phyloP scores from a whole-genome alignment of 345 rosid species.

The Rubroshorea leprosula region DNA sequence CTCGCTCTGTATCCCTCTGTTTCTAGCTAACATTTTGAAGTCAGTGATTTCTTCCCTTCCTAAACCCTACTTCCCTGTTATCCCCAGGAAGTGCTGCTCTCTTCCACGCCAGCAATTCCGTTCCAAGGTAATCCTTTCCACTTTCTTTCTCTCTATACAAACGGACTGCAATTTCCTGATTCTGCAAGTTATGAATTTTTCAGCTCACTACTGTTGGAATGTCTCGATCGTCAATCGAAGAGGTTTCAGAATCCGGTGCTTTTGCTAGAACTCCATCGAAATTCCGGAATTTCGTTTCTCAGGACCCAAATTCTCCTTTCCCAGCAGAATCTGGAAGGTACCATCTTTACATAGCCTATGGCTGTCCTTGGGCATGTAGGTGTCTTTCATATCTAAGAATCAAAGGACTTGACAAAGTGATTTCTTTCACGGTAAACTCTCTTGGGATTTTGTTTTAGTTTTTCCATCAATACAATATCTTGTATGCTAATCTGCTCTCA shows the following conservation, averaged over 20 bases:
- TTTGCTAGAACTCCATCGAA: background rate
- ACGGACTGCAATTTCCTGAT: background rate
- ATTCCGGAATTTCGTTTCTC: background rate
- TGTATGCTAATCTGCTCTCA: background rate
- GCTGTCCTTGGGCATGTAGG: slow-evolving; percentile 2
- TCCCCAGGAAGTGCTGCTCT: background rate
- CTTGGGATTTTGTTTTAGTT: too few relatives aligned
- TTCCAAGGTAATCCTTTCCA: background rate
- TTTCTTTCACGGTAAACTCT: background rate
- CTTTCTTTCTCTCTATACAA: background rate
- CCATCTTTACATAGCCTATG: background rate
- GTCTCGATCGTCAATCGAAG: background rate
- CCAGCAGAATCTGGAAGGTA: background rate
- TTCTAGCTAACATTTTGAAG: background rate
- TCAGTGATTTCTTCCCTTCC: background rate
- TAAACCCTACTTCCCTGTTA: background rate
- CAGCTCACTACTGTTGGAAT: background rate
- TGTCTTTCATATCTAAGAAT: background rate
- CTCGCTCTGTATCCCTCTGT: background rate
- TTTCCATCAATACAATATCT: background rate
- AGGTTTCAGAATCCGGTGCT: background rate
- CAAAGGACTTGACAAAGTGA: background rate
- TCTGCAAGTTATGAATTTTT: background rate
- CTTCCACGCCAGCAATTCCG: background rate
- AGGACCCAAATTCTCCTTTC: background rate